Evolutionary conservation across 2,329 filamentous ascomycete species (phyloP), one percentile per base, ranked within the genome.

Genomic region (Colletotrichum cordylinicola): DNA sequence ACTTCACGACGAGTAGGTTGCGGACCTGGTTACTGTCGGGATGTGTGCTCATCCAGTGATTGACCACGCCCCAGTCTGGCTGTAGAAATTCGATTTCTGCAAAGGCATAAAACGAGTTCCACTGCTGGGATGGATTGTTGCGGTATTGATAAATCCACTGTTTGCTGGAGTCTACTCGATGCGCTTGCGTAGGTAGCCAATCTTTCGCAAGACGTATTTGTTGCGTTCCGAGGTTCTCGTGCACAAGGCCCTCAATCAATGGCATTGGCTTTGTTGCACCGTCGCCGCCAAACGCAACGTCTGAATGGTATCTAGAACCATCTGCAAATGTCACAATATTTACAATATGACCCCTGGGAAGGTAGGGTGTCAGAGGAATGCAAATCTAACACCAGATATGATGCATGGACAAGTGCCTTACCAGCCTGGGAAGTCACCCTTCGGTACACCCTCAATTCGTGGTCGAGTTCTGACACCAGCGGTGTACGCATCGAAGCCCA

Each of bases 121-220:
- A 96, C 3, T 86, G 85, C 62, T 83, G 84, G 1, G 88, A 83
- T 0, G 80, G 58, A 6, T 83, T 82, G 76, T 90, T 88, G 33
- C 90, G 87, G 78, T 90, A 90, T 82, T 94, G 89, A 80, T 93
- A 93, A 72, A 94, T 87, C 93, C 92, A 94, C 72, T 90, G 82
- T 74, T 88, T 89, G 39, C 84, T 82, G 61, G 86, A 84, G 35
- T 87, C 84, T 67, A 83, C 81, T 70, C 82, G 77, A 66, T 81
- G 79, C 31, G 86, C 83, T 75, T 89, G 85, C 16, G 84, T 82
- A 5, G 89, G 86, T 52, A 90, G 88, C 68, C 85, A 86, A 62
- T 88, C 87, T 48, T 86, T 84, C 29, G 89, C 81, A 8, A 93
- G 84, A 1, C 91, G 90, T 75, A 91, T 86, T 77, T 92, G 85